phyloP scores from a whole-genome alignment of 345 rosid species.

The Citrus hindsii region DNA sequence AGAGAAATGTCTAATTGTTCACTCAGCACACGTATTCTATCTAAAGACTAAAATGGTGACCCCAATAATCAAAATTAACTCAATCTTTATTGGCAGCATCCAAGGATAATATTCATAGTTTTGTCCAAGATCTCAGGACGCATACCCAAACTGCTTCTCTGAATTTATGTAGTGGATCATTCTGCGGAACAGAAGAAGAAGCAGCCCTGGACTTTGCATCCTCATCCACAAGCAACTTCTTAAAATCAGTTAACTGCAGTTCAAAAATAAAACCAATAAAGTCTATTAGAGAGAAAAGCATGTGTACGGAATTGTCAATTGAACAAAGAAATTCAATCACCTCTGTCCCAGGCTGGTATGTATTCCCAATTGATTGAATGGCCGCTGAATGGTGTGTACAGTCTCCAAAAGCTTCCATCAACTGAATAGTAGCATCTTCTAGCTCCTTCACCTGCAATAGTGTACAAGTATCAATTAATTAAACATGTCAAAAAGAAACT shows the following conservation, averaged over 20 bases:
- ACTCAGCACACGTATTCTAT: not conserved
- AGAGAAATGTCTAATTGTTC: not conserved
- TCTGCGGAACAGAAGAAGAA: constrained; percentile 39
- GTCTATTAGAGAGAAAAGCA: not conserved
- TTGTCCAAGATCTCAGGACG: constrained; percentile 1
- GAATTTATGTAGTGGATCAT: constrained; percentile 61
- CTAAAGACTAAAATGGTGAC: not conserved
- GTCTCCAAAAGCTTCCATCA: constrained; percentile 48
- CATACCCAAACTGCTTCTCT: constrained; percentile 85
- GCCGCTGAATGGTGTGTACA: constrained; percentile 47
- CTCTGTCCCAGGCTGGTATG: constrained; percentile 60
- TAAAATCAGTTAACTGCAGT: constrained; percentile 72
- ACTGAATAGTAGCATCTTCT: constrained; percentile 59
- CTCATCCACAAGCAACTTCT: constrained; percentile 62
- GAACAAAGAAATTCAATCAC: constrained; percentile 28
- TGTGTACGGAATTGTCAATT: not conserved
- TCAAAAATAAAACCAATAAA: constrained; percentile 15
- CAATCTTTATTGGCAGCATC: not conserved
- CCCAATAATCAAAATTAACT: not conserved
- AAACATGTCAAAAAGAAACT: not conserved
- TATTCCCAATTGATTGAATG: constrained; percentile 56
- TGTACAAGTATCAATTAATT: not conserved
- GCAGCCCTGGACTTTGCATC: constrained; percentile 44
- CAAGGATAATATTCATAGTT: not conserved
- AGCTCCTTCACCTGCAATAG: constrained; percentile 66